Evolutionary conservation across 495 filamentous ascomycete species (phyloP).

Genomic region (Barbatosphaeria neglecta): DNA sequence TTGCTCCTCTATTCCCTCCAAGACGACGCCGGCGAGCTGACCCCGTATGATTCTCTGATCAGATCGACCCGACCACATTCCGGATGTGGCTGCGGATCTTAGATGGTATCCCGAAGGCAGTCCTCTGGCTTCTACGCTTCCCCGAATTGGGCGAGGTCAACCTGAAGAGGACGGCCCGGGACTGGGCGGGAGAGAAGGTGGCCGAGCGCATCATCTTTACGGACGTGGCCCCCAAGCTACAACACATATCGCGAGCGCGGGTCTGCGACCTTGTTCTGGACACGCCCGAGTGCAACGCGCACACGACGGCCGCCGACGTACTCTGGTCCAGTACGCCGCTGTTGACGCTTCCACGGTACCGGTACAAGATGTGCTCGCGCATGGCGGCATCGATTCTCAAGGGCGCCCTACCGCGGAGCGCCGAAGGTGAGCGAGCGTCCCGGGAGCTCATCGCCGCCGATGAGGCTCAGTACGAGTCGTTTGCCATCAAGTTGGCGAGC

Average conservation of each 20-base stretch:
- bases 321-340: slow-evolving; percentile 93
- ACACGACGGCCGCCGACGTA: slow-evolving; percentile 94
- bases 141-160: slow-evolving; percentile 87
- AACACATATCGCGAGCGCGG: slow-evolving; percentile 85
- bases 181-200: slow-evolving; percentile 78
- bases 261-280: slow-evolving; percentile 93
- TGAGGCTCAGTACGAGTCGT: slow-evolving; percentile 70
- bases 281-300: slow-evolving; percentile 95
- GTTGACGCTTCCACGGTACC: slow-evolving; percentile 84
- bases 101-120: slow-evolving; percentile 69
- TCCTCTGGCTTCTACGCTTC: slow-evolving; percentile 94
- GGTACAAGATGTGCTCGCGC: slow-evolving; percentile 97
- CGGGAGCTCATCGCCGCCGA: slow-evolving; percentile 67
- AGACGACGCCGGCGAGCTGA: not conserved
- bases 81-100: slow-evolving; percentile 94
- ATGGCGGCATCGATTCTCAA: slow-evolving; percentile 93
- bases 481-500: slow-evolving; percentile 61
- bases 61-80: slow-evolving; percentile 98
- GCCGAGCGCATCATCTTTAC: slow-evolving; percentile 93
- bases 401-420: slow-evolving; percentile 67
- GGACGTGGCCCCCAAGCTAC: slow-evolving; percentile 88
- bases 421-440: slow-evolving; percentile 54
- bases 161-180: slow-evolving; percentile 62
- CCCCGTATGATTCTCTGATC: not conserved
- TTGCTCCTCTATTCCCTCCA: slow-evolving; percentile 8